Evolutionary conservation across 2,329 filamentous ascomycete species (phyloP), one percentile per base, ranked within the genome.

Genomic region (Beauveria sp.): DNA sequence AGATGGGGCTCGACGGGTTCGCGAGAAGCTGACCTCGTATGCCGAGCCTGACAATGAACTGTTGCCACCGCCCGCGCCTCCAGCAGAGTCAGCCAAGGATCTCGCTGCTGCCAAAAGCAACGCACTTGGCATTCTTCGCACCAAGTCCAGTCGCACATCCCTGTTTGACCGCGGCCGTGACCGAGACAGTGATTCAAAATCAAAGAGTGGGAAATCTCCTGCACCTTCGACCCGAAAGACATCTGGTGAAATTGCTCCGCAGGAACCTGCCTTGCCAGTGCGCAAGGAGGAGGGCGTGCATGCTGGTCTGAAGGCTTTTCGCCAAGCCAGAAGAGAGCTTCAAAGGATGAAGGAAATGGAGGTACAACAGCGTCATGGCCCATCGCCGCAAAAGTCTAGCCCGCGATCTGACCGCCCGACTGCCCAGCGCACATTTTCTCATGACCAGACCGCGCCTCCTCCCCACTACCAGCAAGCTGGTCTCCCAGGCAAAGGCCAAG

Each of bases 21-120:
- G 90, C 56, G 88, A 92, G 71, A 87, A 85, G 65, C 76, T 92
- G 50, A 89, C 85, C 8, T 87, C 83, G 0, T 88, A 86, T 64
- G 85, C 84, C 0, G 87, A 89, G 66, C 80, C 81, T 3, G 85
- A 90, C 43, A 78, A 74, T 63, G 78, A 79, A 12, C 66, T 62
- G 43, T 63, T 68, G 4, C 54, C 63, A 24, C 67, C 72, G 3
- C 63, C 68, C 3, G 58, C 64, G 3, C 67, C 67, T 0, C 66
- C 69, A 28, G 66, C 73, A 14, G 75, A 79, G 40, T 66, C 69
- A 6, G 63, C 70, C 52, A 67, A 70, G 61, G 75, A 75, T 48
- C 64, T 61, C 2, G 28, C 69, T 14, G 65, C 72, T 10, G 63
- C 72, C n/a, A 74, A 77, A 55, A 74, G 82, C 4, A 85, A 84